Conservation (phyloP, 305 asterid genomes). For the Stenogyne calaminthoides region DNA sequence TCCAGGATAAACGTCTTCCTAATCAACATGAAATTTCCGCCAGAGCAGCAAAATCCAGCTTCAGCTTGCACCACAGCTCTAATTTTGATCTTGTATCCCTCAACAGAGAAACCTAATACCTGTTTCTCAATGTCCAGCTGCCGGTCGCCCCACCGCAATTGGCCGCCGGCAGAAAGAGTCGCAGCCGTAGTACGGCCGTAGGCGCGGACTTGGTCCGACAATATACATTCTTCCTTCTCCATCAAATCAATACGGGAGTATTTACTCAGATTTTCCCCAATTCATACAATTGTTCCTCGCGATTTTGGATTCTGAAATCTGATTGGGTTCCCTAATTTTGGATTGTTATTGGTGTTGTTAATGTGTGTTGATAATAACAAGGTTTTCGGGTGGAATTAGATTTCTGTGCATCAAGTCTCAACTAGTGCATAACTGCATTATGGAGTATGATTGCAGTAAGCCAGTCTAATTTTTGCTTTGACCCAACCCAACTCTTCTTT, state of each 20-base stretch:
- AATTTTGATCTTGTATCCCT: constrained; percentile 52
- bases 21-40: constrained; percentile 28
- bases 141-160: constrained; percentile 54
- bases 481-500: background rate
- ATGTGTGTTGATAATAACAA: constrained; percentile 12
- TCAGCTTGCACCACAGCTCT: constrained; percentile 47
- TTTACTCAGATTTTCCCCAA: background rate
- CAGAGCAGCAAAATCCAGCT: constrained; percentile 52
- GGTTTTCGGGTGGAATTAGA: background rate
- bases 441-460: background rate
- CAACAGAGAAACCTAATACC: constrained; percentile 74
- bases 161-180: constrained; percentile 61
- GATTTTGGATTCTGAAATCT: background rate
- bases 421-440: background rate
- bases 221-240: constrained; percentile 47
- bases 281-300: background rate
- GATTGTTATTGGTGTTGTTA: background rate
- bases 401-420: background rate
- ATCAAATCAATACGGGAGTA: constrained; percentile 34
- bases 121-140: constrained; percentile 59
- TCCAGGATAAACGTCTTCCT: constrained; percentile 65
- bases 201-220: constrained; percentile 54
- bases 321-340: constrained; percentile 11
- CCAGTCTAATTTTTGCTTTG: background rate
- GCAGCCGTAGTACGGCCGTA: constrained; percentile 46